phyloP scores from a whole-genome alignment of 768 basidiomycete species.

The Collybia nuda region DNA sequence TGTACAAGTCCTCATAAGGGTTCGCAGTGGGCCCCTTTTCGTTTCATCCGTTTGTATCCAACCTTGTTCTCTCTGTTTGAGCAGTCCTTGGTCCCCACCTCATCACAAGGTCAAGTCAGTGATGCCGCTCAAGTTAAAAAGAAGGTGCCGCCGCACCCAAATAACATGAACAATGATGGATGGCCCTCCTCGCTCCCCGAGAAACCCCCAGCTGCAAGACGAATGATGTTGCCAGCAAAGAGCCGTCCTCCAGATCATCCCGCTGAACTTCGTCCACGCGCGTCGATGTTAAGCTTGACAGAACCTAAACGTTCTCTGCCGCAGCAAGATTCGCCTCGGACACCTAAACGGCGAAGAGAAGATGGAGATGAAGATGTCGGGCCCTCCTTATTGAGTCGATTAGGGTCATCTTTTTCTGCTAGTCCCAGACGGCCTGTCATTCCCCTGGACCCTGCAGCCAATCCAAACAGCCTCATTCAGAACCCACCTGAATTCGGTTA shows the following conservation, averaged over 20 bases:
- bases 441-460: too few species aligned
- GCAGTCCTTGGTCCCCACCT: conserved; percentile 35
- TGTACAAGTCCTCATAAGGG: conserved; percentile 49
- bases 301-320: conserved; percentile 9
- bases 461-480: background rate
- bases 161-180: conserved; percentile 1
- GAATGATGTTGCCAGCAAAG: conserved; percentile 1
- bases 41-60: conserved; percentile 34
- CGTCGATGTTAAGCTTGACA: conserved; percentile 4
- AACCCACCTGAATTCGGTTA: conserved; percentile 36
- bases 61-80: conserved; percentile 40
- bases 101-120: conserved; percentile 7
- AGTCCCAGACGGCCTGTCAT: too few species aligned
- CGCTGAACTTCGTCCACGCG: background rate
- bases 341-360: conserved; percentile 35
- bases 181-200: conserved; percentile 1
- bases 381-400: conserved; percentile 46
- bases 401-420: conserved; percentile 19
- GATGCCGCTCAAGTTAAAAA: background rate
- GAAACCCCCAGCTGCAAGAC: background rate
- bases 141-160: conserved; percentile 1
- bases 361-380: conserved; percentile 12
- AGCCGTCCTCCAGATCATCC: background rate
- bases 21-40: conserved; percentile 50
- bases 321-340: conserved; percentile 28